Evolutionary conservation across 1,139 yeast species (phyloP), one percentile per base, ranked within the genome.

Genomic region (Hanseniaspora uvarum): DNA sequence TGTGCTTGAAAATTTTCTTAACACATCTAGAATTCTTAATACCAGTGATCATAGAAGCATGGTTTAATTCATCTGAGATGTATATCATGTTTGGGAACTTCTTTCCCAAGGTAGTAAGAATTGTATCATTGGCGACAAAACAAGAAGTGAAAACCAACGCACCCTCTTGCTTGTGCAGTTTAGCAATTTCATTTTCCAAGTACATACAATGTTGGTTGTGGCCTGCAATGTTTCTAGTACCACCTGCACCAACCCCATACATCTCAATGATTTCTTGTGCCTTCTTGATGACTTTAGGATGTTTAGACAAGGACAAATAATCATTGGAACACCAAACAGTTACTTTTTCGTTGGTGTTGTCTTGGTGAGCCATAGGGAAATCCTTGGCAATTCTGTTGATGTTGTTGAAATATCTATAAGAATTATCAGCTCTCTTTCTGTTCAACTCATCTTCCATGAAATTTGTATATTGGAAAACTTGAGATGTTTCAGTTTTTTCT

Each of bases 311-410:
- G 19, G 97, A 96, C 59, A 92, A 75, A 70, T 92, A 92, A 70
- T 92, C 99, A 68, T 92, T 92, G 46, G 97, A 88, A 66, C 98
- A 92, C 98, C 98, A 92, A 56, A 92, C 98, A 56, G 95, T 86
- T 57, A 92, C 98, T 67, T 86, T 85, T 63, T 87, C 94, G 19
- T 74, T 73, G 64, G 83, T 89, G 46, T 69, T 61, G 54, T 81
- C 76, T 60, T 94, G 79, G 66, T 92, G 98, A 45, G 98, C 98
- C 63, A 72, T 73, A 45, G 99, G 99, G 66, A 87, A 92, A 65
- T 89, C 96, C 59, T 81, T 75, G 52, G 97, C 97, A 64, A 92
- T 77, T 61, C 99, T 82, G 74, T 92, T 92, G 72, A 92, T 88
- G 74, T 92, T 92, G 78, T 94, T 92, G 77, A 92, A 92, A 68